Conservation (phyloP, 176 grass and related monocot species). For the Oryza punctata region DNA sequence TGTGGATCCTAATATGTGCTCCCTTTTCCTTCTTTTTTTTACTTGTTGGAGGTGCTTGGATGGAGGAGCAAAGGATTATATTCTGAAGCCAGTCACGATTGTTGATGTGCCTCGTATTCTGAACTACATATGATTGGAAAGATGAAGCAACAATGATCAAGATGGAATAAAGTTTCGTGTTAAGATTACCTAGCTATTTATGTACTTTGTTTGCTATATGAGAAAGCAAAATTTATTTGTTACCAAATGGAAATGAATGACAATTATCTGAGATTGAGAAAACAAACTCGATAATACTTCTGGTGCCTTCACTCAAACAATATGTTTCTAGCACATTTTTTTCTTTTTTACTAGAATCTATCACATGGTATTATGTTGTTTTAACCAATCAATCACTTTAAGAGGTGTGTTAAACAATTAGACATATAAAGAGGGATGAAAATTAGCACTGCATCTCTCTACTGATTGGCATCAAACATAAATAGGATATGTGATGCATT, state of each 20-base stretch:
- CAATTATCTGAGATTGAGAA: neutral
- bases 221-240: neutral
- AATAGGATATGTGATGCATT: neutral
- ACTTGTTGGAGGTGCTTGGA: neutral
- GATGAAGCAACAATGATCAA: neutral
- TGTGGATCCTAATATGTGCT: neutral
- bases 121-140: neutral
- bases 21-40: neutral
- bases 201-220: neutral
- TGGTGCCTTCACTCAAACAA: neutral
- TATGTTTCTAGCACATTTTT: neutral
- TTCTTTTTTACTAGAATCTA: neutral
- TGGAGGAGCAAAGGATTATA: conserved; percentile 14
- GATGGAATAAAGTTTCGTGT: neutral
- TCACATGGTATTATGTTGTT: neutral
- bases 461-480: neutral
- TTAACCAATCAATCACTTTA: neutral
- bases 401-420: neutral
- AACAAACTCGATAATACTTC: neutral
- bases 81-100: neutral
- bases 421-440: neutral
- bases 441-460: too few species aligned
- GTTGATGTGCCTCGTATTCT: conserved; percentile 16
- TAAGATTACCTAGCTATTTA: neutral
- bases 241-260: neutral